Evolutionary conservation across 176 grass and related monocot species (phyloP).

Genomic region (Lolium multiflorum): DNA sequence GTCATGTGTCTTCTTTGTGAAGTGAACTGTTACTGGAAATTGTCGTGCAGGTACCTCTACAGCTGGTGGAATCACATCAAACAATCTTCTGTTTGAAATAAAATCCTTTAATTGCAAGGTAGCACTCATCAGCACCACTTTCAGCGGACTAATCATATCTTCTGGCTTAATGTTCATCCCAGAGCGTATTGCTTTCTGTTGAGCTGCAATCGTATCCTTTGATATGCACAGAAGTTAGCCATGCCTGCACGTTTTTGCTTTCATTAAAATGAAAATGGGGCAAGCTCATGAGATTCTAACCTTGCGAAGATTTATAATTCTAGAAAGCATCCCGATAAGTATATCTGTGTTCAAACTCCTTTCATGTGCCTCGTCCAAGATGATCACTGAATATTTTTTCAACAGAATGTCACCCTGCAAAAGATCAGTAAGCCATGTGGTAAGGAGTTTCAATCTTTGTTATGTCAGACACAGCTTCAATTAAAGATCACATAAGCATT

Average conservation of each 20-base stretch:
- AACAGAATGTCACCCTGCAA: slow-evolving; percentile 82
- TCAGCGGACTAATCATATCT: slow-evolving; percentile 74
- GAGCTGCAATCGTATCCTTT: slow-evolving; percentile 59
- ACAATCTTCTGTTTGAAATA: slow-evolving; percentile 84
- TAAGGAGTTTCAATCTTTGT: slow-evolving; percentile 26
- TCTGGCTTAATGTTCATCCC: slow-evolving; percentile 59
- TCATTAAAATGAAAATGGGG: slow-evolving; percentile 32
- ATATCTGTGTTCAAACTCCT: slow-evolving; percentile 99
- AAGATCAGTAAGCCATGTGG: slow-evolving; percentile 36
- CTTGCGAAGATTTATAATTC: slow-evolving; percentile 87
- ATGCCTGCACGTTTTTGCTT: slow-evolving; percentile 28
- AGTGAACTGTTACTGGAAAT: slow-evolving; percentile 87
- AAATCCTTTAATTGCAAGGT: slow-evolving; percentile 92
- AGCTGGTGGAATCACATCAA: slow-evolving; percentile 72
- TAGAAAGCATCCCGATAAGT: slow-evolving; percentile 97
- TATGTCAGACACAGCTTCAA: slow-evolving; percentile 20
- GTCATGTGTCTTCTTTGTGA: slow-evolving; percentile 80
- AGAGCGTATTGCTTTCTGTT: slow-evolving; percentile 65
- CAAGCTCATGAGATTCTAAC: slow-evolving; percentile 52
- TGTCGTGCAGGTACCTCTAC: slow-evolving; percentile 82
- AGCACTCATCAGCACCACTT: slow-evolving; percentile 97
- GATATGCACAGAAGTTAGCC: slow-evolving; percentile 51
- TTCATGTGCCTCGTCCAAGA: slow-evolving; percentile 99
- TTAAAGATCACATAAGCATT: slow-evolving; percentile 27
- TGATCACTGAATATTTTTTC: slow-evolving; percentile 84